Evolutionary conservation across 1,284 basidiomycete species (phyloP).

Genomic region (Wallemia ichthyophaga): DNA sequence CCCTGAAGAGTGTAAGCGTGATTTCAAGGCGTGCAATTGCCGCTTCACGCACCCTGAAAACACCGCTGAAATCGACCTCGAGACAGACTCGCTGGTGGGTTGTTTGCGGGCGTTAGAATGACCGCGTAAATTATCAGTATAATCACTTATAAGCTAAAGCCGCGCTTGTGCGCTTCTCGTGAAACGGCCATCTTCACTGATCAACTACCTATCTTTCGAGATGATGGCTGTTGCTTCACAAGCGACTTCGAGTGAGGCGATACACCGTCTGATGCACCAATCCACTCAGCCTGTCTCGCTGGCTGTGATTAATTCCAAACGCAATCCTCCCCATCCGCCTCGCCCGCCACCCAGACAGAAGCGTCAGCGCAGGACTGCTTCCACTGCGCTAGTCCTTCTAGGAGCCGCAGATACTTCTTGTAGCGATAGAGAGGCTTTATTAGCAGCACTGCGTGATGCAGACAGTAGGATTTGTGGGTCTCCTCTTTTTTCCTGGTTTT

Average conservation of each 20-base stretch:
- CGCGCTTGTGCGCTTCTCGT: slow-evolving; percentile 17
- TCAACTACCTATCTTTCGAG: not conserved
- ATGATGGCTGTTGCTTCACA: not conserved
- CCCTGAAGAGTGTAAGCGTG: slow-evolving; percentile 36
- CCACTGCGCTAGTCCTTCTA: not conserved
- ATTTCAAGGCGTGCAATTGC: not conserved
- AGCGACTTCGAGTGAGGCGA: not conserved
- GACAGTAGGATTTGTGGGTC: not conserved
- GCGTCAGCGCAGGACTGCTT: not conserved
- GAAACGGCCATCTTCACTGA: not conserved
- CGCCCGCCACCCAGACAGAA: not conserved
- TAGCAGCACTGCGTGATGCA: not conserved
- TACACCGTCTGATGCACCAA: not conserved
- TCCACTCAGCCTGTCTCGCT: too few species aligned
- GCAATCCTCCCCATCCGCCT: too few species aligned
- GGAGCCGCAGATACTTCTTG: not conserved
- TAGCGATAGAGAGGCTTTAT: not conserved
- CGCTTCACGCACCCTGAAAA: slow-evolving; percentile 29
- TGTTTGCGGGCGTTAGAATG: slow-evolving; percentile 19
- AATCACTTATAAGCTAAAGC: slow-evolving; percentile 51
- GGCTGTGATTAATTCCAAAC: too few species aligned
- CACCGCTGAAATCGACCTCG: slow-evolving; percentile 56
- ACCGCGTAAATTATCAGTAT: slow-evolving; percentile 6
- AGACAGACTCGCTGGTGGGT: slow-evolving; percentile 64
- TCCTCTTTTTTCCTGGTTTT: not conserved